Evolutionary conservation across 768 basidiomycete genomes (phyloP).

Genomic region (Tephrocybe sp.): DNA sequence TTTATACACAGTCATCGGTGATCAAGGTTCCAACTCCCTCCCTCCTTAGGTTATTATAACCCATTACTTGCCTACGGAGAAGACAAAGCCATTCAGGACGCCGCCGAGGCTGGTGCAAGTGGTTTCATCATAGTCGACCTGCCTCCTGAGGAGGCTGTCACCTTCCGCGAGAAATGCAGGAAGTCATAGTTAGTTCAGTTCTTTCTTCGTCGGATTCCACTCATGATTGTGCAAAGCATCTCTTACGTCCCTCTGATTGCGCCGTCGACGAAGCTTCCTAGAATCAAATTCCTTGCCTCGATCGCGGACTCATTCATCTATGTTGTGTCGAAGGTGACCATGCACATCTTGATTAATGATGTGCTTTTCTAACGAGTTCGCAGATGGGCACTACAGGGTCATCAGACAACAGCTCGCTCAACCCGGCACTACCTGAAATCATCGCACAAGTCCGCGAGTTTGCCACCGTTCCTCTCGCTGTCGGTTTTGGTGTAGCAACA

Average conservation of each 20-base stretch:
- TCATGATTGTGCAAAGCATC: constrained; percentile 47
- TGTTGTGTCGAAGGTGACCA: constrained; percentile 87
- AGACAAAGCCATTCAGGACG: constrained; percentile 90
- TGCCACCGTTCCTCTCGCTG: constrained; percentile 83
- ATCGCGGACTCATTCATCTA: constrained; percentile 99
- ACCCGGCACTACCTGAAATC: constrained; percentile 77
- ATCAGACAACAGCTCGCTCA: constrained; percentile 69
- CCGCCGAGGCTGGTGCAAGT: constrained; percentile 87
- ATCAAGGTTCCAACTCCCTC: constrained; percentile 6
- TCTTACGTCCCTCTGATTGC: constrained; percentile 96
- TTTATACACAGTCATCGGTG: neutral
- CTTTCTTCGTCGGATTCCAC: neutral
- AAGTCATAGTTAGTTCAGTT: constrained; percentile 62
- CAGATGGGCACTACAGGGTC: constrained; percentile 99
- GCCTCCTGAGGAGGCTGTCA: constrained; percentile 93
- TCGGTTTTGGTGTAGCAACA: constrained; percentile 95
- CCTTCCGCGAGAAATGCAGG: constrained; percentile 87
- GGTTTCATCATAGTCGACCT: constrained; percentile 98
- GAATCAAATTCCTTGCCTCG: constrained; percentile 87
- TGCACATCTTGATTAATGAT: neutral
- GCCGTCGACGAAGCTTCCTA: constrained; percentile 84
- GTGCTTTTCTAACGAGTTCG: constrained; percentile 4
- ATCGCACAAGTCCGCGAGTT: constrained; percentile 79
- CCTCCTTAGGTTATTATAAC: constrained; percentile 87
- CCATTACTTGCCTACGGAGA: constrained; percentile 95